These are phyloP conservation scores for Euphorbia pulcherrima DNA, from an alignment of 345 rosid species.

Conservation along the genomic window DNA sequence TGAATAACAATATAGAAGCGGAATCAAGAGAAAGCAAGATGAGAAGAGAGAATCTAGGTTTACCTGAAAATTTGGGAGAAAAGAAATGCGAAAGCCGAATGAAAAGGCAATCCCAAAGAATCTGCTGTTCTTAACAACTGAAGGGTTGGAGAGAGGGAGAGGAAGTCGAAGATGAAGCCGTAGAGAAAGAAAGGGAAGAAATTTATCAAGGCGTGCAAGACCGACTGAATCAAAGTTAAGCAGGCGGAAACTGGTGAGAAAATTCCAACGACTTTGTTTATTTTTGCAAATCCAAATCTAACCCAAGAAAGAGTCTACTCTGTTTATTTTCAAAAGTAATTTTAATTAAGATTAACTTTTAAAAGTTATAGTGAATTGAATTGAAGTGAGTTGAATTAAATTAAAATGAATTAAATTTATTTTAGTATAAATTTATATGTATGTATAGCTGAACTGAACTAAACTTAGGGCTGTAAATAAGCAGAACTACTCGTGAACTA, in stretches of 20 bases:
- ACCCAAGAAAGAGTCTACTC: background rate
- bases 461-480: too few relatives aligned
- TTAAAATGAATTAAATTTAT: too few relatives aligned
- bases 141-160: background rate
- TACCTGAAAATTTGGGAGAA: constrained; percentile 17
- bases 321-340: too few relatives aligned
- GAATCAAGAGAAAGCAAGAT: background rate
- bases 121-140: background rate
- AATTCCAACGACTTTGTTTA: background rate
- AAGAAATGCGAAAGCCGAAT: constrained; percentile 1
- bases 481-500: too few relatives aligned
- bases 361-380: too few relatives aligned
- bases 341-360: too few relatives aligned
- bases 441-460: too few relatives aligned
- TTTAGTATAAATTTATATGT: too few relatives aligned
- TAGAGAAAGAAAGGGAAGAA: background rate
- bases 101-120: constrained; percentile 4
- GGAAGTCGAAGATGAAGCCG: background rate
- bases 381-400: too few relatives aligned
- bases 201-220: background rate
- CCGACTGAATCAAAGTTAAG: background rate
- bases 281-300: background rate
- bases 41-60: constrained; percentile 3
- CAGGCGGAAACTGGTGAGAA: constrained; percentile 7
- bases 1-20: background rate